Conservation (phyloP, 768 basidiomycete species). For the Leccinum incarnatum region DNA sequence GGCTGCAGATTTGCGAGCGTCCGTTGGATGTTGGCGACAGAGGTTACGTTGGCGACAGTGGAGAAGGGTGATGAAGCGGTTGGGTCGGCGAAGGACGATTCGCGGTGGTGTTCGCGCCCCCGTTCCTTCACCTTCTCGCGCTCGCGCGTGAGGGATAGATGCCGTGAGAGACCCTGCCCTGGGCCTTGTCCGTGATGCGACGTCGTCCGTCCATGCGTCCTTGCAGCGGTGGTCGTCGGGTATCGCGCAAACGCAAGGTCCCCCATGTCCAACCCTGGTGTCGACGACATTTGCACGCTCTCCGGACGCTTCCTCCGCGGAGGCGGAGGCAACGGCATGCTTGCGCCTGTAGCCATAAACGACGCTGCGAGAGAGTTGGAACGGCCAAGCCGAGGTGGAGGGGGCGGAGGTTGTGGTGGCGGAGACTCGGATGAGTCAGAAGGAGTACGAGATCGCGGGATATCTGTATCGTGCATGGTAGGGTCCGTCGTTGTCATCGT, state of each 20-base stretch:
- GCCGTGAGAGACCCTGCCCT: slow-evolving; percentile 33
- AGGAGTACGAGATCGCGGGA: slow-evolving; percentile 11
- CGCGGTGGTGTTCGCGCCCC: neutral
- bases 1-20: slow-evolving; percentile 45
- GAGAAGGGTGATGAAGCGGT: neutral
- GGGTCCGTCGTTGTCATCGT: slow-evolving; percentile 14
- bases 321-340: slow-evolving; percentile 41
- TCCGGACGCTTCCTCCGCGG: slow-evolving; percentile 56
- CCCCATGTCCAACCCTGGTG: slow-evolving; percentile 6
- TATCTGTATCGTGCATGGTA: slow-evolving; percentile 22
- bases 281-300: slow-evolving; percentile 51
- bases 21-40: slow-evolving; percentile 42
- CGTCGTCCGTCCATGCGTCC: slow-evolving; percentile 11
- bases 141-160: slow-evolving; percentile 36
- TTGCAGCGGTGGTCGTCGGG: slow-evolving; percentile 7
- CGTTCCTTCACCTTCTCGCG: slow-evolving; percentile 8
- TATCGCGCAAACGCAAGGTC: slow-evolving; percentile 16
- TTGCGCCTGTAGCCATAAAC: neutral
- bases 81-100: neutral
- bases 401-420: slow-evolving; percentile 1
- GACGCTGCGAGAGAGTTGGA: slow-evolving; percentile 49
- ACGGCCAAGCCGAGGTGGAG: slow-evolving; percentile 43
- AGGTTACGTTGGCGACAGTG: slow-evolving; percentile 22
- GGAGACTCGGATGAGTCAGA: neutral
- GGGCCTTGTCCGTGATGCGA: slow-evolving; percentile 15